Conservation (phyloP, 106 monocot species). For the Hemerocallis citrina region DNA sequence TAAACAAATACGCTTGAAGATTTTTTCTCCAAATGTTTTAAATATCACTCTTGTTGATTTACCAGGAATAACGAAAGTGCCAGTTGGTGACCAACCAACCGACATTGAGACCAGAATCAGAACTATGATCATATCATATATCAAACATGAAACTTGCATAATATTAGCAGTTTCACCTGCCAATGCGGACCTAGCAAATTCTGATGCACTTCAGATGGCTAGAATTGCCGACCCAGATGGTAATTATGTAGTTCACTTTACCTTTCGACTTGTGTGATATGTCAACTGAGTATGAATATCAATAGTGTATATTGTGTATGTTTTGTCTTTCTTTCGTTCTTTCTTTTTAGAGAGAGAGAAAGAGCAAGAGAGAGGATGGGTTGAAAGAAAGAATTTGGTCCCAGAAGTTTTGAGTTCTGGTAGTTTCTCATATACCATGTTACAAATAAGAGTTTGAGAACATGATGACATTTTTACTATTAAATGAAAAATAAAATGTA, state of each 20-base stretch:
- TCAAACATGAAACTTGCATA: constrained; percentile 89
- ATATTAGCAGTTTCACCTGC: constrained; percentile 92
- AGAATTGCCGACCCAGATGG: constrained; percentile 91
- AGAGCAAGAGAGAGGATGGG: too few relatives aligned
- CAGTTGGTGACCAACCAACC: constrained; percentile 92
- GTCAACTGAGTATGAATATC: neutral
- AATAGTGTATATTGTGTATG: too few relatives aligned
- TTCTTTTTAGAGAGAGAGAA: too few relatives aligned
- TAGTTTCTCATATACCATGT: too few relatives aligned
- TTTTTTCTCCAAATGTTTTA: constrained; percentile 92
- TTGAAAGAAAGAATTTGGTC: too few relatives aligned
- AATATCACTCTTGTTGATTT: constrained; percentile 93
- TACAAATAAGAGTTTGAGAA: too few relatives aligned
- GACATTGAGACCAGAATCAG: constrained; percentile 92
- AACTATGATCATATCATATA: constrained; percentile 92
- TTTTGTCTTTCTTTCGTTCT: too few relatives aligned
- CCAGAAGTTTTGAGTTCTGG: too few relatives aligned
- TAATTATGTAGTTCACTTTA: constrained; percentile 18
- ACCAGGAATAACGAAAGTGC: constrained; percentile 96
- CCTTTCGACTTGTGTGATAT: neutral
- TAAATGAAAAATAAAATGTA: too few relatives aligned
- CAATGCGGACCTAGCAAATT: constrained; percentile 96
- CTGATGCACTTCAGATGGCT: constrained; percentile 96
- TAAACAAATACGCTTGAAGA: constrained; percentile 85
- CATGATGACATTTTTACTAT: too few relatives aligned